These are phyloP conservation scores for Cordyceps javanica DNA, from an alignment of 2,329 filamentous ascomycete species.

Conservation along the genomic window DNA sequence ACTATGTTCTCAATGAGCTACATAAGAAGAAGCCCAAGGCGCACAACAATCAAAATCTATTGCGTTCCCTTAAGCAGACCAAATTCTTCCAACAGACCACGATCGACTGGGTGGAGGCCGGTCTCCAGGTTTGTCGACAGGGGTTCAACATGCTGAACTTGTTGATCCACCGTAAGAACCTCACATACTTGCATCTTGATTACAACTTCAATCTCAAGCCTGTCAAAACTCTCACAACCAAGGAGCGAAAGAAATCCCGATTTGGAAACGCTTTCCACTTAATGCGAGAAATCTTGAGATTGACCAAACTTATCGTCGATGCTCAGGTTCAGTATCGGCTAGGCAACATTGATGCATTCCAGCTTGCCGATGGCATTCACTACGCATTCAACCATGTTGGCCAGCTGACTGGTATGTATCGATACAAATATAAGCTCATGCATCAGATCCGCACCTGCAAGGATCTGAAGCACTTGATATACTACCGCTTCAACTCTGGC, in stretches of 20 bases:
- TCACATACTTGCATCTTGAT: constrained; percentile 96
- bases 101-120: constrained; percentile 98
- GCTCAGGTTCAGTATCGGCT: constrained; percentile 96
- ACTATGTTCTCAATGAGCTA: constrained; percentile 90
- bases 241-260: constrained; percentile 97
- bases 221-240: constrained; percentile 96
- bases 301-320: constrained; percentile 97
- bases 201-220: constrained; percentile 99
- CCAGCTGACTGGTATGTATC: constrained; percentile 97
- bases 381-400: constrained; percentile 99
- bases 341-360: constrained; percentile 98
- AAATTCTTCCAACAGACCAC: constrained; percentile 99
- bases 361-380: constrained; percentile 95
- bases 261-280: constrained; percentile 99
- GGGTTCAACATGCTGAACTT: constrained; percentile 99
- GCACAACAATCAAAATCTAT: constrained; percentile 86
- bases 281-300: constrained; percentile 92
- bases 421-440: constrained; percentile 99
- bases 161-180: constrained; percentile 94
- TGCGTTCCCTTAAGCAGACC: constrained; percentile 85
- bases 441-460: constrained; percentile 99
- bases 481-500: constrained; percentile 96
- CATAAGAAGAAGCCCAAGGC: constrained; percentile 96
- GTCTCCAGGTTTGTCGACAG: constrained; percentile 94
- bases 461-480: constrained; percentile 97